A percentile compares a stretch with the other conserved stretches of the same genome.
These are phyloP conservation scores for Pythium apleroticum DNA, from an alignment of 352 stramenopile species.

Conservation along the genomic window DNA sequence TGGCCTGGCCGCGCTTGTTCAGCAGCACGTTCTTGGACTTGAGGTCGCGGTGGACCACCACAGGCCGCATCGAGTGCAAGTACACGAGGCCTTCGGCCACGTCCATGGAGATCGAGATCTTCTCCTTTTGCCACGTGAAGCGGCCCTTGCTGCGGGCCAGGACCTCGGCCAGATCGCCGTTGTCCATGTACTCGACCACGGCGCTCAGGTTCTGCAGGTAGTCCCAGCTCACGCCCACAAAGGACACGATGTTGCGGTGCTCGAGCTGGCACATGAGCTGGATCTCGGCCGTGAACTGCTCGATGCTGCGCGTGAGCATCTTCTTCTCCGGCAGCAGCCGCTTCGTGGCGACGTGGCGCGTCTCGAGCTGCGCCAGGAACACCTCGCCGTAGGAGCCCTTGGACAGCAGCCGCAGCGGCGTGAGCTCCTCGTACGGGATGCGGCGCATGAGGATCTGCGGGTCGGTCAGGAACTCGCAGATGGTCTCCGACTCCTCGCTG, in stretches of 20 bases:
- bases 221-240: slow-evolving; percentile 74
- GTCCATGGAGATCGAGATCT: slow-evolving; percentile 83
- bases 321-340: slow-evolving; percentile 60
- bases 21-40: slow-evolving; percentile 89
- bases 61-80: slow-evolving; percentile 67
- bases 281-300: slow-evolving; percentile 74
- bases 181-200: slow-evolving; percentile 82
- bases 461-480: slow-evolving; percentile 57
- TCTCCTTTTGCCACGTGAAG: slow-evolving; percentile 65
- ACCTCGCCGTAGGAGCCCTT: slow-evolving; percentile 78
- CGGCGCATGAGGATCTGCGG: slow-evolving; percentile 45
- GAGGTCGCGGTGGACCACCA: slow-evolving; percentile 84
- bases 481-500: slow-evolving; percentile 54
- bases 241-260: slow-evolving; percentile 77
- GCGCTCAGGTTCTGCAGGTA: slow-evolving; percentile 65
- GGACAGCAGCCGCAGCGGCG: slow-evolving; percentile 56
- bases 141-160: slow-evolving; percentile 51
- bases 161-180: slow-evolving; percentile 60
- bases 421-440: slow-evolving; percentile 69
- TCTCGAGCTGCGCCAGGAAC: slow-evolving; percentile 65
- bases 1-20: slow-evolving; percentile 60
- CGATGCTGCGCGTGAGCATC: slow-evolving; percentile 46
- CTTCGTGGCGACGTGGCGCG: slow-evolving; percentile 74
- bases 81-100: slow-evolving; percentile 84
- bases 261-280: slow-evolving; percentile 67